Evolutionary conservation across 2,329 filamentous ascomycete species (phyloP), one percentile per base, ranked within the genome.

Genomic region (Aspergillus persii): DNA sequence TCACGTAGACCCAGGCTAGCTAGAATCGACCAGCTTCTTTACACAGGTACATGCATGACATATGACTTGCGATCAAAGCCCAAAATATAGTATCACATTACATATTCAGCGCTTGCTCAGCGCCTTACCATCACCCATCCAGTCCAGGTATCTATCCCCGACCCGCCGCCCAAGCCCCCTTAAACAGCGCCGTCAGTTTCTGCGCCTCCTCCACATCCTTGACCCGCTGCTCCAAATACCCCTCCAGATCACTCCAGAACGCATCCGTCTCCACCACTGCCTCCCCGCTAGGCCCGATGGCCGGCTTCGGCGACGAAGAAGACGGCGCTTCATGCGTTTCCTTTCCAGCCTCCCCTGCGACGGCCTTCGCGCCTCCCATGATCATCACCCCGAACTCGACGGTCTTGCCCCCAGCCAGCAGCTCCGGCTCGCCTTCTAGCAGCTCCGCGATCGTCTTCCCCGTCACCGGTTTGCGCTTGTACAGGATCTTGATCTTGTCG

Each of bases 371-470:
- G 12, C 91, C 92, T 3, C 89, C 90, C 72, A 96, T 86, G 23
- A 97, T 83, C 92, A 98, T 98, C 57, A 97, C 84, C 1, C 86
- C 86, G 63, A 98, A 88, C 74, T 96, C 92, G 0, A 94, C 80
- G 26, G 76, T 75, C 57, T 73, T 76, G 9, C 78, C 80, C 1
- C 75, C 66, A 66, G 58, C 60, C 47, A 75, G 61, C 57, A 71
- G 69, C 18, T 67, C 81, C 30, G 77, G 81, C 49, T 84, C 85
- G 3, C 84, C 81, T 0, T 81, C 81, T 1, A 93, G 66, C 0
- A 96, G 72, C 59, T 96, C 93, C 58, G 85, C 85, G 5, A 97
- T 77, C 0, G 89, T 86, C 79, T 94, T 95, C 65, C 96, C 92
- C 0, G 83, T 73, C 0, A 92, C 85, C 0, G 94, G 94, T 76